Conservation (phyloP, 257 asterid species). For the Rauvolfia tetraphylla region DNA sequence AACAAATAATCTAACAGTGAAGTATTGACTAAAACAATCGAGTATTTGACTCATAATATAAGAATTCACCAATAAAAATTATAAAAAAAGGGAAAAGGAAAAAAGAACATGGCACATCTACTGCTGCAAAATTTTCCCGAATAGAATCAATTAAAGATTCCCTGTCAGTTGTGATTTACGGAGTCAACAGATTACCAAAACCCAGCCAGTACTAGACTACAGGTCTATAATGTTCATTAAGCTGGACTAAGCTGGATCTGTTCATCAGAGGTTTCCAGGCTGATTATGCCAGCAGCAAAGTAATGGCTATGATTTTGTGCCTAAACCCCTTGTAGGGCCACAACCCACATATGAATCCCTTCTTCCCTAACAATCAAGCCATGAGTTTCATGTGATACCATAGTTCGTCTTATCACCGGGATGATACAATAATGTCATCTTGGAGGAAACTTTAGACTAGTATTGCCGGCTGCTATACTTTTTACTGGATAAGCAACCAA, state of each 20-base stretch:
- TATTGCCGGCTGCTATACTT: neutral
- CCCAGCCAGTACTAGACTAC: neutral
- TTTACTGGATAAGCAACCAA: neutral
- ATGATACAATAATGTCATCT: neutral
- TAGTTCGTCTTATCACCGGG: neutral
- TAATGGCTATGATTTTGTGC: neutral
- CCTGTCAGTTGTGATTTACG: slow-evolving; percentile 2
- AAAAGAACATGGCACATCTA: slow-evolving; percentile 17
- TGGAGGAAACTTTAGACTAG: neutral
- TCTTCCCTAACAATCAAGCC: neutral
- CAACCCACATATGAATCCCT: neutral
- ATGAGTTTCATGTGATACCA: neutral
- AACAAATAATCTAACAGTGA: no score
- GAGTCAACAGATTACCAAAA: slow-evolving; percentile 10
- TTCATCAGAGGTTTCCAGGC: neutral
- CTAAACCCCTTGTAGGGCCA: neutral
- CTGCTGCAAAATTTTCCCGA: slow-evolving; percentile 31
- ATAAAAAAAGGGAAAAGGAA: neutral
- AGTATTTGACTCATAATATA: neutral
- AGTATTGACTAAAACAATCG: no score
- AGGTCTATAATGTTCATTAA: neutral
- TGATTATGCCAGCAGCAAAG: slow-evolving; percentile 3
- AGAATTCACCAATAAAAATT: neutral
- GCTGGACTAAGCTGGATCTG: slow-evolving; percentile 18
- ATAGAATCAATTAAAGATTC: slow-evolving; percentile 31